phyloP scores from a whole-genome alignment of 495 filamentous ascomycete genomes.

The Penicillium alfredii region DNA sequence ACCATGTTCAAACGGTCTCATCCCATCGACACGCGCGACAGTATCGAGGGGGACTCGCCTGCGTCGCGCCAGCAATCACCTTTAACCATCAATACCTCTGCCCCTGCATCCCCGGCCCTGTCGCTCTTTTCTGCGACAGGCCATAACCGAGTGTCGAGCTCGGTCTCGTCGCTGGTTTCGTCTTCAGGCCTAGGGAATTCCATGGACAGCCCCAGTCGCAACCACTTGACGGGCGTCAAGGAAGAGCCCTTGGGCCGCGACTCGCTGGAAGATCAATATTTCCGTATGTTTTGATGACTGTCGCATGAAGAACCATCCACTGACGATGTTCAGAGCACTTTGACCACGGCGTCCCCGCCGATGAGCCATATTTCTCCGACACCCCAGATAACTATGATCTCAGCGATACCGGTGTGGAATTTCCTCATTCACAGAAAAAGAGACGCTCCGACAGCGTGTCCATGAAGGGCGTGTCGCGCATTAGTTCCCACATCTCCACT shows the following conservation, averaged over 20 bases:
- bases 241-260: slow-evolving; percentile 44
- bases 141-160: slow-evolving; percentile 47
- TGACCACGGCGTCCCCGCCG: slow-evolving; percentile 26
- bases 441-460: slow-evolving; percentile 60
- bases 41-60: slow-evolving; percentile 14
- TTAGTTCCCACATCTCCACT: slow-evolving; percentile 67
- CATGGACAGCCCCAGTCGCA: slow-evolving; percentile 43
- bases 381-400: slow-evolving; percentile 54
- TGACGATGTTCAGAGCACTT: slow-evolving; percentile 31
- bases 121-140: slow-evolving; percentile 39
- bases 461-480: slow-evolving; percentile 57
- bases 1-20: slow-evolving; percentile 20
- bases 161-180: slow-evolving; percentile 55
- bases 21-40: slow-evolving; percentile 17
- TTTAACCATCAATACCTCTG: slow-evolving; percentile 33
- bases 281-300: slow-evolving; percentile 29
- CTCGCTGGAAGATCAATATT: slow-evolving; percentile 42
- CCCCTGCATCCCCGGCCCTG: slow-evolving; percentile 39
- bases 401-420: slow-evolving; percentile 55
- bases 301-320: slow-evolving; percentile 12
- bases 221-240: slow-evolving; percentile 47
- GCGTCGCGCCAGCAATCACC: slow-evolving; percentile 27
- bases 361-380: slow-evolving; percentile 32
- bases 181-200: slow-evolving; percentile 45
- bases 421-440: slow-evolving; percentile 49